Evolutionary conservation across 768 basidiomycete species (phyloP).

Genomic region (Gelatoporia subvermispora): DNA sequence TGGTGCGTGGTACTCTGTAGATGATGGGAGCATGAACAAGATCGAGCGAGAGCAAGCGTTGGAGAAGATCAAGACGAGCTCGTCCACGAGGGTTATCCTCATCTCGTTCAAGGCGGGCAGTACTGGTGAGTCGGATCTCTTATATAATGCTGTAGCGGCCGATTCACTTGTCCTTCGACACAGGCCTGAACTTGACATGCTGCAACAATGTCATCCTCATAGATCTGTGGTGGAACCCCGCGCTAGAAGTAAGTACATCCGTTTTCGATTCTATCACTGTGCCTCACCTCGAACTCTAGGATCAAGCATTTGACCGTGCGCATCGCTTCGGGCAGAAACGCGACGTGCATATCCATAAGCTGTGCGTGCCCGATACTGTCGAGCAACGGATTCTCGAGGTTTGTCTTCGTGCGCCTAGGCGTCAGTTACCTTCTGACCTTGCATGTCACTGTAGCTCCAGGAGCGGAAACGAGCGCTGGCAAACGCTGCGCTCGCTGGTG

Average conservation of each 20-base stretch:
- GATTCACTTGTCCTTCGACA: conserved; percentile 3
- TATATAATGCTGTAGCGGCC: neutral
- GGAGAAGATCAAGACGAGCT: conserved; percentile 61
- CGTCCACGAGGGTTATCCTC: conserved; percentile 67
- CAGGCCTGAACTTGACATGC: conserved; percentile 84
- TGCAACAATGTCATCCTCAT: conserved; percentile 94
- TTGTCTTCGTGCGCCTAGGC: conserved; percentile 5
- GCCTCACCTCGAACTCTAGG: conserved; percentile 34
- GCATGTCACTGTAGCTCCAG: conserved; percentile 56
- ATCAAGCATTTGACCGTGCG: conserved; percentile 91
- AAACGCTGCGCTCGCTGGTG: conserved; percentile 79
- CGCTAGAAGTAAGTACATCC: conserved; percentile 57
- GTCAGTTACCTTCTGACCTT: neutral
- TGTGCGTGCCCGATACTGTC: conserved; percentile 82
- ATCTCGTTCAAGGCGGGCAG: conserved; percentile 97
- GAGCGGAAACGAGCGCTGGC: conserved; percentile 86
- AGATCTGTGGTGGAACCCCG: conserved; percentile 96
- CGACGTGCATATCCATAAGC: conserved; percentile 84
- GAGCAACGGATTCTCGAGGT: conserved; percentile 83
- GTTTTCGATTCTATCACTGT: conserved; percentile 5
- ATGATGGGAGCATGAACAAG: conserved; percentile 84
- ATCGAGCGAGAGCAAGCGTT: conserved; percentile 73
- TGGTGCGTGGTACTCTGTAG: too few species aligned
- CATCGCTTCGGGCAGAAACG: conserved; percentile 88
- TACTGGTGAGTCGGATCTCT: conserved; percentile 50